Evolutionary conservation across 2,329 filamentous ascomycete species (phyloP), one percentile per base, ranked within the genome.

Genomic region (Amauroascus niger): DNA sequence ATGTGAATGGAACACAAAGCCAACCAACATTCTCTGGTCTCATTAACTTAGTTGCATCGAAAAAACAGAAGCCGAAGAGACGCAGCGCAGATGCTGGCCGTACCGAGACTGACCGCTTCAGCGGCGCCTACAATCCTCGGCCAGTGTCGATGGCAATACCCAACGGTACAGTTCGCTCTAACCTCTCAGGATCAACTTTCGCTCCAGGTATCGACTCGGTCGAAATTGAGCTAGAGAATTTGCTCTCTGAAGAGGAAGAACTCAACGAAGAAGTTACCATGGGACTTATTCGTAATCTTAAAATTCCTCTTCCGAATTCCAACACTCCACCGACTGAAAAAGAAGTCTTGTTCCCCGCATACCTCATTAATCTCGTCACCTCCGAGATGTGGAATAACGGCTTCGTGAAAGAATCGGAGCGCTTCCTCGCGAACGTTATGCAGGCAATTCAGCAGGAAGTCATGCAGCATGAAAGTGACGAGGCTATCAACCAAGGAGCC

Each of bases 341-440:
- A 76, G 93, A 98, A 70, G 91, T 98, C 20, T 79, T 98, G 50
- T 98, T 98, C 84, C 93, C 93, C 32, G 91, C 93, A 8, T 98
- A 97, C 70, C 83, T 98, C 63, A 98, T 98, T 77, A 98, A 98
- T 71, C 79, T 98, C 57, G 93, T 98, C 59, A 98, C 93, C 11
- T 97, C 90, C 14, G 93, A 98, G 75, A 98, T 98, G 93, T 98
- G 93, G 93, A 98, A 98, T 76, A 98, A 98, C 64, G 93, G 93
- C 45, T 98, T 96, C 67, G 93, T 98, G 63, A 98, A 98, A 76
- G 93, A 98, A 73, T 97, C 93, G 3, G 93, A 98, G 73, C 87
- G 91, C 53, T 98, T 98, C 80, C 79, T 98, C 58, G 93, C 93
- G 66, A 98, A 97, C 65, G 93, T 98, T 60, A 98, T 98, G 93